Conservation (phyloP, 192 early-diverging fungal species). For the Entomortierella parvispora region DNA sequence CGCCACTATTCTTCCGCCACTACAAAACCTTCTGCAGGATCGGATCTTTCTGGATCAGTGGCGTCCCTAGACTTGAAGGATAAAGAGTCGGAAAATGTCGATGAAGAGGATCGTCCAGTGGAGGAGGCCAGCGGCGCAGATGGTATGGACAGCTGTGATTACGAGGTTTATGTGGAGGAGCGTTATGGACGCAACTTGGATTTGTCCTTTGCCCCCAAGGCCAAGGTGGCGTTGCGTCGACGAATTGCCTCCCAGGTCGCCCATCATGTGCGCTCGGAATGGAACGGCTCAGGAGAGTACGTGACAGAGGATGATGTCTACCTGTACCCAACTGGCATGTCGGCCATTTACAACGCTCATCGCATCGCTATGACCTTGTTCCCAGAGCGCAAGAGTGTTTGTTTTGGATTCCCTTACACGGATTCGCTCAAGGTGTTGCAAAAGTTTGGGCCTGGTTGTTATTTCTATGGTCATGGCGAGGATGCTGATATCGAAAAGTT, state of each 20-base stretch:
- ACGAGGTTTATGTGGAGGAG: constrained; percentile 86
- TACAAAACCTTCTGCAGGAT: constrained; percentile 1
- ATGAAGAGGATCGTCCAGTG: constrained; percentile 32
- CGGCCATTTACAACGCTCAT: constrained; percentile 91
- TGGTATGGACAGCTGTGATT: constrained; percentile 58
- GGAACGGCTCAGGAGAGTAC: constrained; percentile 64
- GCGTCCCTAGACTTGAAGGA: constrained; percentile 17
- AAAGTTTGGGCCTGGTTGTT: constrained; percentile 91
- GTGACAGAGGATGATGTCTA: constrained; percentile 84
- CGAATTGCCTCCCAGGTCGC: constrained; percentile 77
- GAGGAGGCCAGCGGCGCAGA: constrained; percentile 36
- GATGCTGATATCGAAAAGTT: constrained; percentile 78
- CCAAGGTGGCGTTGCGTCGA: constrained; percentile 77
- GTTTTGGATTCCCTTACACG: constrained; percentile 96
- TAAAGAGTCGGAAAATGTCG: neutral
- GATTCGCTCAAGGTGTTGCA: constrained; percentile 97
- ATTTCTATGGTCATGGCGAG: constrained; percentile 89
- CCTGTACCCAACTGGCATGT: constrained; percentile 92
- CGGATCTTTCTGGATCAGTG: constrained; percentile 4
- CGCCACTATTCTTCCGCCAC: constrained; percentile 26
- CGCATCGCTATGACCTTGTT: constrained; percentile 63
- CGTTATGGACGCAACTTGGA: constrained; percentile 93
- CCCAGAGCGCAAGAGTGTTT: constrained; percentile 75
- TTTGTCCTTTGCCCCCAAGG: constrained; percentile 71
- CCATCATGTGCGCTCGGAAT: constrained; percentile 37